phyloP scores from a whole-genome alignment of 1,284 basidiomycete genomes.

The Trametes sp. region DNA sequence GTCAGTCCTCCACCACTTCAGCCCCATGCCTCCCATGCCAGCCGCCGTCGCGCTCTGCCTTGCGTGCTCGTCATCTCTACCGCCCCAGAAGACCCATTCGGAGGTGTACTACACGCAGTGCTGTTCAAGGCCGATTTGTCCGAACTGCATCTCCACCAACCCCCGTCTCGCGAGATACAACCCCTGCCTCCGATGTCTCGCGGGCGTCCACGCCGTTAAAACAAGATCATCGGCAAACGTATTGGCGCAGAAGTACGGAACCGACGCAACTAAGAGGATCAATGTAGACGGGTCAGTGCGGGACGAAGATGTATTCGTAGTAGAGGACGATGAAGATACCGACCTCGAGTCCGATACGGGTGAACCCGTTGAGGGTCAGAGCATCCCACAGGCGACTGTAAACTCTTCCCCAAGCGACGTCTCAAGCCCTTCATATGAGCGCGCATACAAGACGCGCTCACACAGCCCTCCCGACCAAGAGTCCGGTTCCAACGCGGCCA shows the following conservation, averaged over 20 bases:
- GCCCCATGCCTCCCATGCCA: constrained; percentile 16
- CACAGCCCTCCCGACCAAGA: too few species aligned
- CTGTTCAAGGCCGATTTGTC: constrained; percentile 67
- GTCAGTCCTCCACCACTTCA: constrained; percentile 7
- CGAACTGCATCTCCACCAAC: constrained; percentile 58
- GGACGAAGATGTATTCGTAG: constrained; percentile 67
- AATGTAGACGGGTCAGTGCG: constrained; percentile 62
- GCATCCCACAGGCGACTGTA: not conserved
- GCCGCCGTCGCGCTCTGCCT: constrained; percentile 55
- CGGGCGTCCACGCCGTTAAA: constrained; percentile 57
- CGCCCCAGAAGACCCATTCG: constrained; percentile 39
- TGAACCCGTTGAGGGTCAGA: not conserved
- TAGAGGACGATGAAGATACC: constrained; percentile 63
- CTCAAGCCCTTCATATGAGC: not conserved
- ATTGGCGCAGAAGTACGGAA: not conserved
- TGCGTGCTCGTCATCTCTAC: constrained; percentile 69
- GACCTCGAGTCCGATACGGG: constrained; percentile 58
- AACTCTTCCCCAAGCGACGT: not conserved
- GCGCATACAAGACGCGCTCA: too few species aligned
- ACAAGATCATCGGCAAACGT: constrained; percentile 24
- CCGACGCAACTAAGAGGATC: constrained; percentile 10
- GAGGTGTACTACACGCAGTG: constrained; percentile 58
- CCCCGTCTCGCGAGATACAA: constrained; percentile 67
- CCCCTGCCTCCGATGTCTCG: constrained; percentile 70
- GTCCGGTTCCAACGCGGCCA: too few species aligned